Evolutionary conservation across 2,329 filamentous ascomycete species (phyloP).

Genomic region (Diaporthe velutina): DNA sequence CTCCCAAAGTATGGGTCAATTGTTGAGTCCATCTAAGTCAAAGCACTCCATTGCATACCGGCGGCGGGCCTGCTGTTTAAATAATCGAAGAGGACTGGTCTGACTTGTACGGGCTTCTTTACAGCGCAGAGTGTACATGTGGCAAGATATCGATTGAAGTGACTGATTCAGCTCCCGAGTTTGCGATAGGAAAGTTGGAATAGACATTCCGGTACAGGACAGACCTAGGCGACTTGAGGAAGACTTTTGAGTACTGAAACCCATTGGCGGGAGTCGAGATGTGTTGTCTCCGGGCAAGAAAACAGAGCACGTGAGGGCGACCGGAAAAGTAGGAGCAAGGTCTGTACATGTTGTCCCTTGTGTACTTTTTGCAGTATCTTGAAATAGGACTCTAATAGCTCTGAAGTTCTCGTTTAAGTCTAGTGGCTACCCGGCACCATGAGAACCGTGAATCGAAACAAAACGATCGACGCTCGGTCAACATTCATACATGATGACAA

Average conservation of each 20-base stretch:
- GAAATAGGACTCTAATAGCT: background rate
- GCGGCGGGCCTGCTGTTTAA: no score
- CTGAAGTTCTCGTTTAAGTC: no score
- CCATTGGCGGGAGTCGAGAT: background rate
- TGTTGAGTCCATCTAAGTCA: no score
- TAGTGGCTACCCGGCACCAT: background rate
- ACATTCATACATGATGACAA: background rate
- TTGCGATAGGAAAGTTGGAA: background rate
- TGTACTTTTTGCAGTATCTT: no score
- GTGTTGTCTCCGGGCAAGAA: background rate
- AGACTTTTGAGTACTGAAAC: background rate
- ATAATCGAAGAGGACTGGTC: background rate
- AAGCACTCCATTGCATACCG: no score
- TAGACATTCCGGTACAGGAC: background rate
- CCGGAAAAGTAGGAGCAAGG: background rate
- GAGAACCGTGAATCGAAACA: background rate
- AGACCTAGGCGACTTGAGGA: background rate
- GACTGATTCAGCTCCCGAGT: background rate
- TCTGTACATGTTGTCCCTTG: background rate
- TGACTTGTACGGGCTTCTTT: background rate
- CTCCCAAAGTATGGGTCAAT: no score
- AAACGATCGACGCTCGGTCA: background rate
- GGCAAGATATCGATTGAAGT: background rate
- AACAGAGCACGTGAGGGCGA: background rate
- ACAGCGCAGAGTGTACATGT: background rate